Evolutionary conservation across 768 basidiomycete species (phyloP).

Genomic region (Trametes maxima): DNA sequence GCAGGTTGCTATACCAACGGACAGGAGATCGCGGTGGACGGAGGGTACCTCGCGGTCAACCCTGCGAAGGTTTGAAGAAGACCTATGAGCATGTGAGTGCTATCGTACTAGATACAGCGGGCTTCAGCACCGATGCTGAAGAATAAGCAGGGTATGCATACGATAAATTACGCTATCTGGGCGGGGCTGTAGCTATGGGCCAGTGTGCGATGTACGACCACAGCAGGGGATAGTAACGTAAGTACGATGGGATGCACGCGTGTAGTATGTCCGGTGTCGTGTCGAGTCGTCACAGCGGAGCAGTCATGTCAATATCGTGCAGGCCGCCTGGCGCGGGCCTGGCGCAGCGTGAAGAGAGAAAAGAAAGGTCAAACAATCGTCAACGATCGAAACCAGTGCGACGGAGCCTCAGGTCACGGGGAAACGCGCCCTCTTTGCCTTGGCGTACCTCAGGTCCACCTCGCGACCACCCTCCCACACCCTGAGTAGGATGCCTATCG

Average conservation of each 20-base stretch:
- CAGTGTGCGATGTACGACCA: constrained; percentile 7
- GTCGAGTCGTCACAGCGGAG: constrained; percentile 6
- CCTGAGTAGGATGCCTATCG: constrained; percentile 17
- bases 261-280: constrained; percentile 22
- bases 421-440: constrained; percentile 23
- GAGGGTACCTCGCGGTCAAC: constrained; percentile 74
- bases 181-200: constrained; percentile 10
- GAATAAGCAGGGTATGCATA: constrained; percentile 14
- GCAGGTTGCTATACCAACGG: constrained; percentile 78
- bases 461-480: constrained; percentile 24
- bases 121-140: constrained; percentile 3
- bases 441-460: constrained; percentile 20
- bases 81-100: constrained; percentile 1
- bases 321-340: constrained; percentile 14
- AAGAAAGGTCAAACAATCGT: not conserved
- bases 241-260: not conserved
- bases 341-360: constrained; percentile 3
- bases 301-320: constrained; percentile 17
- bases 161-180: constrained; percentile 24
- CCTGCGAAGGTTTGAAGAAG: constrained; percentile 46
- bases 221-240: constrained; percentile 7
- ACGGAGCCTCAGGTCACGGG: constrained; percentile 1
- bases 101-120: constrained; percentile 12
- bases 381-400: constrained; percentile 5
- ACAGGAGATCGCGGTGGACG: constrained; percentile 78